These are phyloP conservation scores for Candida awuae DNA, from an alignment of 805 yeast species.

Conservation along the genomic window DNA sequence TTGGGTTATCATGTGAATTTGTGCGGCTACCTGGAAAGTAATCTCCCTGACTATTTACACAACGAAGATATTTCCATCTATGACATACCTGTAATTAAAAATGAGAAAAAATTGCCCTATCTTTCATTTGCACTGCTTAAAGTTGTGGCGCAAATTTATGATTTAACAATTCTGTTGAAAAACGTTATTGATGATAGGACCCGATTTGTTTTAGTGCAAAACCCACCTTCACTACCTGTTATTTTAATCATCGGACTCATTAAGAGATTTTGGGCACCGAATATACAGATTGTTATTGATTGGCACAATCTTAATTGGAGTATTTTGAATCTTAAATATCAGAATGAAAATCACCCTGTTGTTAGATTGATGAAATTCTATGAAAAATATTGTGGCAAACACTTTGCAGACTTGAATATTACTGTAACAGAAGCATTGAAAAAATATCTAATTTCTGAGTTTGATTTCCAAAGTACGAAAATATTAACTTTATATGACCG, in stretches of 20 bases:
- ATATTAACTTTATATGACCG: constrained; percentile 75
- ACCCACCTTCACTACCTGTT: constrained; percentile 90
- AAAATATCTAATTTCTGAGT: constrained; percentile 44
- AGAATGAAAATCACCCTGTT: constrained; percentile 47
- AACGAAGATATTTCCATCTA: constrained; percentile 43
- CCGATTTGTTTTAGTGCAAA: constrained; percentile 67
- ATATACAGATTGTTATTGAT: constrained; percentile 67
- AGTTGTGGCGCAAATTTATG: constrained; percentile 46
- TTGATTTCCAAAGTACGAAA: constrained; percentile 41
- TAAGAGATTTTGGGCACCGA: constrained; percentile 35
- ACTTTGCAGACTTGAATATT: constrained; percentile 60
- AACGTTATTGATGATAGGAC: constrained; percentile 49
- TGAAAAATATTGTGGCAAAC: constrained; percentile 53
- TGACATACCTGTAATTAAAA: constrained; percentile 35
- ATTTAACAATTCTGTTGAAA: constrained; percentile 42
- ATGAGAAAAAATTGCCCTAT: constrained; percentile 40
- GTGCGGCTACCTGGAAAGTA: constrained; percentile 71
- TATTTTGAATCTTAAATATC: constrained; percentile 60
- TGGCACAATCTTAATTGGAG: constrained; percentile 96
- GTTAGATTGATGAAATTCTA: constrained; percentile 53
- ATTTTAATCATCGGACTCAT: constrained; percentile 54
- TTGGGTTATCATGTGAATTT: constrained; percentile 68
- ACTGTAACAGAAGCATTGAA: constrained; percentile 79
- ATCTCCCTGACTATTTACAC: constrained; percentile 41
- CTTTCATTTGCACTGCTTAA: constrained; percentile 51